Percentiles rank a stretch among this genome's conserved stretches.
phyloP scores from a whole-genome alignment of 208 protist genomes.

The Dictyostelium gargantuum region DNA sequence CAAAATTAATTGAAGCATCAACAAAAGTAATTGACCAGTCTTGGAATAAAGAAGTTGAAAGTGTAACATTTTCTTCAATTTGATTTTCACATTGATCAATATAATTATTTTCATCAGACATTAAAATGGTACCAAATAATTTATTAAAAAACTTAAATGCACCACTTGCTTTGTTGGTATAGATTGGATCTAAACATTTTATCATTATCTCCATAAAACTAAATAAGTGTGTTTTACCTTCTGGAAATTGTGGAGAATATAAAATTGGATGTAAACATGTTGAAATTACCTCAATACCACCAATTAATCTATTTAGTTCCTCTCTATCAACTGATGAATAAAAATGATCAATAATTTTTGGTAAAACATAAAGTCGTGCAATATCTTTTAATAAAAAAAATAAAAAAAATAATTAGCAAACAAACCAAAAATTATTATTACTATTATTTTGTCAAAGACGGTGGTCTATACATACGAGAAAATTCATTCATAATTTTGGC shows the following conservation, averaged over 20 bases:
- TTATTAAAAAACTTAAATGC: slow-evolving; percentile 48
- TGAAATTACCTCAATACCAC: slow-evolving; percentile 29
- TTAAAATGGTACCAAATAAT: slow-evolving; percentile 9
- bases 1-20: slow-evolving; percentile 6
- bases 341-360: slow-evolving; percentile 14
- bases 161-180: slow-evolving; percentile 50
- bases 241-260: not conserved
- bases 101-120: slow-evolving; percentile 4
- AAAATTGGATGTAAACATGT: slow-evolving; percentile 56
- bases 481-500: slow-evolving; percentile 59
- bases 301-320: slow-evolving; percentile 40
- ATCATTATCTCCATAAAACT: slow-evolving; percentile 9
- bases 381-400: not conserved
- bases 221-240: slow-evolving; percentile 35
- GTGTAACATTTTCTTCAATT: not conserved
- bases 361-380: not conserved
- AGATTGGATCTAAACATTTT: slow-evolving; percentile 17
- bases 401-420: not conserved
- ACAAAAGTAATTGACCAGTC: slow-evolving; percentile 44
- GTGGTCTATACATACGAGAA: slow-evolving; percentile 32
- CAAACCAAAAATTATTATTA: not conserved
- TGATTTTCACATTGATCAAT: not conserved
- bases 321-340: slow-evolving; percentile 14
- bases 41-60: slow-evolving; percentile 31
- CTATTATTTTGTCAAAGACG: too few relatives aligned